A percentile compares a stretch with the other conserved stretches of the same genome.
Evolutionary conservation across 2,329 filamentous ascomycete genomes (phyloP).

Genomic region (Diaporthe sp.): DNA sequence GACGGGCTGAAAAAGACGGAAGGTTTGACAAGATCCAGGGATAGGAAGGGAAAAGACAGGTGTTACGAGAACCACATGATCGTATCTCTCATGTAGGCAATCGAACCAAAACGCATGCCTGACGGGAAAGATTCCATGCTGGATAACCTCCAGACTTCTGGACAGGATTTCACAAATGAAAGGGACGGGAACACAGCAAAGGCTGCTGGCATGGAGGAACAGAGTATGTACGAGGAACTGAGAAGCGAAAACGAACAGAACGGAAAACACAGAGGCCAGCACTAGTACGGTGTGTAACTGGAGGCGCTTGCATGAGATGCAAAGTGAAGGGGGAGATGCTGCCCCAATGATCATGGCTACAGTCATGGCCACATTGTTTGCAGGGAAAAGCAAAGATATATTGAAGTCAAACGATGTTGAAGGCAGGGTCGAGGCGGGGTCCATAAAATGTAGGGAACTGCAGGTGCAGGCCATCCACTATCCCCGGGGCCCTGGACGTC

Average conservation of each 20-base stretch:
- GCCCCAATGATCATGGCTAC: background rate
- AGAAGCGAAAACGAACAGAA: background rate
- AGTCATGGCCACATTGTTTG: background rate
- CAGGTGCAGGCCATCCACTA: background rate
- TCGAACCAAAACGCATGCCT: background rate
- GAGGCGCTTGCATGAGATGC: background rate
- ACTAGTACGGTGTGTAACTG: background rate
- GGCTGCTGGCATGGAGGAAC: background rate
- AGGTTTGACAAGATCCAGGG: background rate
- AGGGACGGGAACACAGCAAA: background rate
- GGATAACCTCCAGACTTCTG: background rate
- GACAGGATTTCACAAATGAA: background rate
- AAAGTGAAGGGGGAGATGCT: too few relatives aligned
- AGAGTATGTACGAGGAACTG: too few relatives aligned
- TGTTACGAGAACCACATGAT: background rate
- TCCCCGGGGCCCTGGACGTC: background rate
- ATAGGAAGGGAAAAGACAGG: background rate
- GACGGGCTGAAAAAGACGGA: background rate
- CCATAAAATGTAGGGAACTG: background rate
- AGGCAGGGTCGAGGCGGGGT: background rate
- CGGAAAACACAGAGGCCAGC: background rate
- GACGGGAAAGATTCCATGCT: background rate
- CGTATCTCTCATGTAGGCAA: background rate
- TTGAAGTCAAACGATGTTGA: background rate
- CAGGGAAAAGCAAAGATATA: background rate